Evolutionary conservation across 495 filamentous ascomycete species (phyloP).

Genomic region (Thozetella sp.): DNA sequence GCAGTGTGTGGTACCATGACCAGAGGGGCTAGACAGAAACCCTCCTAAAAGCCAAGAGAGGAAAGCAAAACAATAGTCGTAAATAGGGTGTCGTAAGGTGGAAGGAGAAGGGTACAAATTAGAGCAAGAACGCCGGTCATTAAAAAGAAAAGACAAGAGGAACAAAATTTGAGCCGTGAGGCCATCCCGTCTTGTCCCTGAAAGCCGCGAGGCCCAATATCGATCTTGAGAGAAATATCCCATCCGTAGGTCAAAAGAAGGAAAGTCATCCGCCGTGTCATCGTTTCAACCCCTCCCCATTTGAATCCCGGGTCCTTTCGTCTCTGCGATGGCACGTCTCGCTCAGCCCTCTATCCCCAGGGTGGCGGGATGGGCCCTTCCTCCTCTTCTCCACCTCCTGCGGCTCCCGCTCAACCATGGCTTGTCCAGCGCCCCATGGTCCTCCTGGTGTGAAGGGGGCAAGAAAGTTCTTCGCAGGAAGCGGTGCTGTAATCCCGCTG

Average conservation of each 20-base stretch:
- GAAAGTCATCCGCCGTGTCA: not conserved
- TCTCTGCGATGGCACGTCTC: not conserved
- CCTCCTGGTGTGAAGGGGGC: not conserved
- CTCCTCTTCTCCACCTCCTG: no score
- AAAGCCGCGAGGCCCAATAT: slow-evolving; percentile 47
- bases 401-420: no score
- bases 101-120: not conserved
- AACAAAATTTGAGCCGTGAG: slow-evolving; percentile 42
- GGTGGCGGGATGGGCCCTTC: no score
- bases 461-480: not conserved
- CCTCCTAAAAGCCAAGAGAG: slow-evolving; percentile 1
- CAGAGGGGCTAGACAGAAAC: slow-evolving; percentile 12
- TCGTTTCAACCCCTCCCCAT: not conserved
- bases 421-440: not conserved
- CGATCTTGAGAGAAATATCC: slow-evolving; percentile 22
- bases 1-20: slow-evolving; percentile 18
- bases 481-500: slow-evolving; percentile 17
- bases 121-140: not conserved
- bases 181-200: slow-evolving; percentile 39
- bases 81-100: not conserved
- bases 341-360: no score
- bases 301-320: not conserved
- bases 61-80: slow-evolving; percentile 10
- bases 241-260: not conserved
- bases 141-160: slow-evolving; percentile 10